phyloP scores from a whole-genome alignment of 805 yeast species.

The Teunomyces barrocoloradensis region DNA sequence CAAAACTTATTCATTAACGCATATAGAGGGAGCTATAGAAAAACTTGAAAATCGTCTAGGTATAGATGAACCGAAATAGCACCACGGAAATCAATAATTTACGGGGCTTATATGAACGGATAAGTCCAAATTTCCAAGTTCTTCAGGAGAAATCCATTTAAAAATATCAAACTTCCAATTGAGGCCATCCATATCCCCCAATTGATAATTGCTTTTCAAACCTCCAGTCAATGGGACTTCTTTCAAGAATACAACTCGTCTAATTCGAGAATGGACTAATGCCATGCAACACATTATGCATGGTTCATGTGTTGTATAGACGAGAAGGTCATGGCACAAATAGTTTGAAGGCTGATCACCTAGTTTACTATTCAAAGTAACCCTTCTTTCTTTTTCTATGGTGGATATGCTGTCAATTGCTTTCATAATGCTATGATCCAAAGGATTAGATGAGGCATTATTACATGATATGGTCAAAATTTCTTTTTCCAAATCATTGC shows the following conservation, averaged over 20 bases:
- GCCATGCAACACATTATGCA: constrained; percentile 98
- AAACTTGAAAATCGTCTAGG: not conserved
- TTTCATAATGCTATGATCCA: constrained; percentile 72
- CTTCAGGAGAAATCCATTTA: constrained; percentile 54
- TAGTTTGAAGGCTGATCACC: constrained; percentile 38
- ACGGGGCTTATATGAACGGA: not conserved
- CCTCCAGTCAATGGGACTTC: constrained; percentile 38
- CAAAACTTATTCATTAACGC: not conserved
- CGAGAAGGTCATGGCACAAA: constrained; percentile 72
- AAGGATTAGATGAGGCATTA: constrained; percentile 45
- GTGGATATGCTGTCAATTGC: constrained; percentile 66
- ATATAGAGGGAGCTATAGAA: not conserved
- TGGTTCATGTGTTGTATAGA: constrained; percentile 92
- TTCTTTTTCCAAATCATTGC: constrained; percentile 21
- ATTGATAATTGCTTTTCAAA: constrained; percentile 66
- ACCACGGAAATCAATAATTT: not conserved
- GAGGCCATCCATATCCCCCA: constrained; percentile 71
- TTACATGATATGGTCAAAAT: constrained; percentile 42
- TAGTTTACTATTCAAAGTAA: not conserved
- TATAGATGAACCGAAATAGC: not conserved
- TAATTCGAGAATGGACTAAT: constrained; percentile 81
- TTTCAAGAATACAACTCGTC: constrained; percentile 60
- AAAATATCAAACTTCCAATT: constrained; percentile 89
- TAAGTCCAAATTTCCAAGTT: not conserved
- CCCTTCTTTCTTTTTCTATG: constrained; percentile 43